A percentile compares a stretch with the other conserved stretches of the same genome.
Evolutionary conservation across 805 yeast species (phyloP).

Genomic region (Metschnikowia kofuensis): DNA sequence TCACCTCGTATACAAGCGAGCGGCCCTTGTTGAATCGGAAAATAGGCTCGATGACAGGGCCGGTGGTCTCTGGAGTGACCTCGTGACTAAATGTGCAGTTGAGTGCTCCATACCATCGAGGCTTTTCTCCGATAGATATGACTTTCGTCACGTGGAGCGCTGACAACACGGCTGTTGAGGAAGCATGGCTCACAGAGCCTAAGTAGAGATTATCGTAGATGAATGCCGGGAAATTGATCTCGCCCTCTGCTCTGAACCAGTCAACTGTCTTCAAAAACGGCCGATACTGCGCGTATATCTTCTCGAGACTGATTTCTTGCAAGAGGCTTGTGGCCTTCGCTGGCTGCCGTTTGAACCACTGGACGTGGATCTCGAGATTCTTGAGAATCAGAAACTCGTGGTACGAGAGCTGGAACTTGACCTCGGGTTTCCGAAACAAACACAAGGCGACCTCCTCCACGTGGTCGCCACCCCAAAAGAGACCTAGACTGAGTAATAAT

Average conservation of each 20-base stretch:
- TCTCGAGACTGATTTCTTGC: conserved; percentile 3
- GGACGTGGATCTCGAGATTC: conserved; percentile 29
- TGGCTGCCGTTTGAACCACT: conserved; percentile 20
- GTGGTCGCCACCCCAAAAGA: conserved; percentile 14
- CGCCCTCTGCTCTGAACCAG: conserved; percentile 32
- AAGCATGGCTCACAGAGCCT: conserved; percentile 35
- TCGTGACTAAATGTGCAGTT: conserved; percentile 11
- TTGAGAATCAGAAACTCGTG: conserved; percentile 29
- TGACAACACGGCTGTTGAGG: conserved; percentile 27
- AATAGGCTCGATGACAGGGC: conserved; percentile 11
- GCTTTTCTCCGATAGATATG: conserved; percentile 37
- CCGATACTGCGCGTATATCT: background rate
- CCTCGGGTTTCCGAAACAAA: conserved; percentile 16
- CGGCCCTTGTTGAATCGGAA: conserved; percentile 13
- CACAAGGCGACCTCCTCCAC: conserved; percentile 27
- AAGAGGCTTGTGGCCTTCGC: conserved; percentile 3
- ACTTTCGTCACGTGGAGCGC: conserved; percentile 24
- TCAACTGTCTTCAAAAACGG: conserved; percentile 17
- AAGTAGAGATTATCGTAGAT: conserved; percentile 27
- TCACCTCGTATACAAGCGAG: conserved; percentile 11
- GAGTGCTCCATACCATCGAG: conserved; percentile 25
- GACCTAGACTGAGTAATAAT: conserved; percentile 19
- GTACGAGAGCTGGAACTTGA: conserved; percentile 30
- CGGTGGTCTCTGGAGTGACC: conserved; percentile 6
- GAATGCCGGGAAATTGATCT: conserved; percentile 37